These are phyloP conservation scores for Chrysoporthe cubensis DNA, from an alignment of 2,329 filamentous ascomycete genomes.

Conservation along the genomic window DNA sequence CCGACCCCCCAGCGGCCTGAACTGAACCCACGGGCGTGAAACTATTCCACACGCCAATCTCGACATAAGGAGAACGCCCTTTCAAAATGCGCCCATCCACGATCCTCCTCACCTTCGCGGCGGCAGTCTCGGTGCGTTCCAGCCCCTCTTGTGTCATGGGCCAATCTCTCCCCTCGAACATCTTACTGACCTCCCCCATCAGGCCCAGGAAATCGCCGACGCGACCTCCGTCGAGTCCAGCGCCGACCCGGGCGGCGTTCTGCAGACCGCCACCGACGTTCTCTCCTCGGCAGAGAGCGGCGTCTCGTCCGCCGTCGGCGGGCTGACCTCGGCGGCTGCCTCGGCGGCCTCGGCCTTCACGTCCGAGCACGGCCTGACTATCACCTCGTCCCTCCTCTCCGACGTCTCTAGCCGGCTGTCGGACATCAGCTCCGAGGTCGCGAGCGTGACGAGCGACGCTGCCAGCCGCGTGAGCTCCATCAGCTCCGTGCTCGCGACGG, in stretches of 20 bases:
- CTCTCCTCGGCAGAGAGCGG: slow-evolving; percentile 14
- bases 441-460: slow-evolving; percentile 32
- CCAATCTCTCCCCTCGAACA: not conserved
- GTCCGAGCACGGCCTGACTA: slow-evolving; percentile 6
- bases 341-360: slow-evolving; percentile 26
- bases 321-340: slow-evolving; percentile 30
- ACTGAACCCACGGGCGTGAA: no score
- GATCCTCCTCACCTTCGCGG: slow-evolving; percentile 39
- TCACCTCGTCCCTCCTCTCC: not conserved
- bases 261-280: slow-evolving; percentile 24
- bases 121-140: slow-evolving; percentile 37
- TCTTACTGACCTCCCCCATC: not conserved
- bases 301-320: slow-evolving; percentile 33
- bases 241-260: slow-evolving; percentile 19
- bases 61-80: slow-evolving; percentile 15
- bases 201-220: slow-evolving; percentile 31
- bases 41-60: no score
- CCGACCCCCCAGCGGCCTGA: no score
- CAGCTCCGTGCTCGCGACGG: slow-evolving; percentile 36
- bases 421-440: slow-evolving; percentile 33
- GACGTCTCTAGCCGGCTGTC: slow-evolving; percentile 33
- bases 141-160: not conserved
- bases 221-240: not conserved
- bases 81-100: slow-evolving; percentile 39
- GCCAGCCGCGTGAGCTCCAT: slow-evolving; percentile 32